Conservation (phyloP, 495 filamentous ascomycete species). For the Hypoxylon rickii region DNA sequence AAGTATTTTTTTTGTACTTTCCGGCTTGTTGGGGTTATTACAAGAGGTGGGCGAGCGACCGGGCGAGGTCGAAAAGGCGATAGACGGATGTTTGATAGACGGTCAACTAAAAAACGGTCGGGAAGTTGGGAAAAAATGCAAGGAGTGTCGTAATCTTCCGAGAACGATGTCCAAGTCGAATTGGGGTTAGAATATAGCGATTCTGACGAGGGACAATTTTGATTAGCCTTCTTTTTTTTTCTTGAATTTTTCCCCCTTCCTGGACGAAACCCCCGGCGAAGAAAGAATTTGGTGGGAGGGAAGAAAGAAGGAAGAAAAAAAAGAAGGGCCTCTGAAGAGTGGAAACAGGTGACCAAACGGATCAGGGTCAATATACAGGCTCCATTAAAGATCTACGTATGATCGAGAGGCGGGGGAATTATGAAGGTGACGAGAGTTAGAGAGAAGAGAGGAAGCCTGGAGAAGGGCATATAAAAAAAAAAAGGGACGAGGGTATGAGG, state of each 20-base stretch:
- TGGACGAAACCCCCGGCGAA: slow-evolving; percentile 34
- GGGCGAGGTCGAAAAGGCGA: slow-evolving; percentile 21
- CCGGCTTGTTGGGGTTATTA: slow-evolving; percentile 27
- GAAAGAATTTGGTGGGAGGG: slow-evolving; percentile 41
- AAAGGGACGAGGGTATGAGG: slow-evolving; percentile 43
- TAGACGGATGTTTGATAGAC: slow-evolving; percentile 21
- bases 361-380: slow-evolving; percentile 56
- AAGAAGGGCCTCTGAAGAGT: slow-evolving; percentile 26
- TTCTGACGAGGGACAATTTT: slow-evolving; percentile 24
- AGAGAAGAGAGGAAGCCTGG: slow-evolving; percentile 37
- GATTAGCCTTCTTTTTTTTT: slow-evolving; percentile 25
- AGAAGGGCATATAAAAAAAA: slow-evolving; percentile 47
- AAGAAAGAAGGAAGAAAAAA: slow-evolving; percentile 40
- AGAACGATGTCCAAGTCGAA: slow-evolving; percentile 29
- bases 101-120: slow-evolving; percentile 16
- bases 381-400: slow-evolving; percentile 62
- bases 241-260: slow-evolving; percentile 16
- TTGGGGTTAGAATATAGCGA: slow-evolving; percentile 17
- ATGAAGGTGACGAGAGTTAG: slow-evolving; percentile 33
- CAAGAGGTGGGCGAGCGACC: slow-evolving; percentile 28
- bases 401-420: slow-evolving; percentile 40
- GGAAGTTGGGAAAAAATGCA: slow-evolving; percentile 24
- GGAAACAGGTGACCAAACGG: slow-evolving; percentile 39
- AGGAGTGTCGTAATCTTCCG: slow-evolving; percentile 31
- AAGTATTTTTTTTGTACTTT: slow-evolving; percentile 11